These are phyloP conservation scores for Aspergillus felis DNA, from an alignment of 2,329 filamentous ascomycete species.

Conservation along the genomic window DNA sequence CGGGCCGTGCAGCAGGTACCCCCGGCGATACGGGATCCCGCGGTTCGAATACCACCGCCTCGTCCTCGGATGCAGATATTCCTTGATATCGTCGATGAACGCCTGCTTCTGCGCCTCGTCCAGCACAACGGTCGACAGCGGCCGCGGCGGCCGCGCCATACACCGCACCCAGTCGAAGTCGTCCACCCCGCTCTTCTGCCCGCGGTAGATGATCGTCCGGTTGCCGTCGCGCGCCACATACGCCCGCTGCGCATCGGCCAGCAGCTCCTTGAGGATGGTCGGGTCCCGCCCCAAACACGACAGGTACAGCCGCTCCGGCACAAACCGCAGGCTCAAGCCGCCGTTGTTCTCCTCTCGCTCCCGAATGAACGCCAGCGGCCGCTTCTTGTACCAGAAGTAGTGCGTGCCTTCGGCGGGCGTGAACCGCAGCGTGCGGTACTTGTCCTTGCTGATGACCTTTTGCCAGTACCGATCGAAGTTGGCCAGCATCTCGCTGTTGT, in stretches of 20 bases:
- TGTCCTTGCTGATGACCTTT: slow-evolving; percentile 36
- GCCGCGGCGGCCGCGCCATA: slow-evolving; percentile 46
- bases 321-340: slow-evolving; percentile 13
- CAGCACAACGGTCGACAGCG: slow-evolving; percentile 53
- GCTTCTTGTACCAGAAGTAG: slow-evolving; percentile 63
- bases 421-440: slow-evolving; percentile 45
- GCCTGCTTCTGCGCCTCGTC: slow-evolving; percentile 47
- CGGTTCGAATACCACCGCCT: slow-evolving; percentile 74
- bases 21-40: slow-evolving; percentile 80
- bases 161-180: slow-evolving; percentile 31
- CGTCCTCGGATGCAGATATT: slow-evolving; percentile 51
- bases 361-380: slow-evolving; percentile 44
- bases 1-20: slow-evolving; percentile 77
- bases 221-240: slow-evolving; percentile 34
- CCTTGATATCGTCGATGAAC: slow-evolving; percentile 53
- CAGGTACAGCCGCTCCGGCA: slow-evolving; percentile 29
- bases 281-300: slow-evolving; percentile 35
- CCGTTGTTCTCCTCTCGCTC: slow-evolving; percentile 23
- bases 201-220: slow-evolving; percentile 39
- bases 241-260: slow-evolving; percentile 33
- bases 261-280: slow-evolving; percentile 29
- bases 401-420: slow-evolving; percentile 66
- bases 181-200: slow-evolving; percentile 18
- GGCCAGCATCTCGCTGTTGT: slow-evolving; percentile 36
- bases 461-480: slow-evolving; percentile 40